Conservation (phyloP, 2,329 filamentous ascomycete genomes). For the Talaromyces pinophilus region DNA sequence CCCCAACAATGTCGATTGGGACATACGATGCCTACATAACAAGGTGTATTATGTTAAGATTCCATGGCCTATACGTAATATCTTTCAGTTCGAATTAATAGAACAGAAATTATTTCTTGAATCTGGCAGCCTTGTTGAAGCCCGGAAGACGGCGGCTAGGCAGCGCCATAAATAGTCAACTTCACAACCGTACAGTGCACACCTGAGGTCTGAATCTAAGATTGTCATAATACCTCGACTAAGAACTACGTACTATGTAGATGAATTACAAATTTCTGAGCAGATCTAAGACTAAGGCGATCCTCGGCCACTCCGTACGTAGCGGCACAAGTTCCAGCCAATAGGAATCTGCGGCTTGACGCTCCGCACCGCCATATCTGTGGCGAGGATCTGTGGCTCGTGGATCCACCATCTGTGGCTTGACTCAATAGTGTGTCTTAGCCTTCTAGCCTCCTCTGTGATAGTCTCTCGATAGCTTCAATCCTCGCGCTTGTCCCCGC, state of each 20-base stretch:
- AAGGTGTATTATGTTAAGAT: neutral
- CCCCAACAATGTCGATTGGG: neutral
- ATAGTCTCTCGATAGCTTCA: conserved; percentile 25
- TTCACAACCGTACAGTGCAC: neutral
- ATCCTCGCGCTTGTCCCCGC: conserved; percentile 15
- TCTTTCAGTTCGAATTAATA: neutral
- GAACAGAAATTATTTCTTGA: neutral
- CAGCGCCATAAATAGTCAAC: neutral
- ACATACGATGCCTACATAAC: neutral
- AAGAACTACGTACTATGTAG: neutral
- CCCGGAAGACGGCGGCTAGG: neutral
- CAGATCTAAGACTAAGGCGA: conserved; percentile 1
- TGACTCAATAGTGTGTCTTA: conserved; percentile 21
- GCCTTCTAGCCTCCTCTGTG: neutral
- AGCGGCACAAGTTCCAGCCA: neutral
- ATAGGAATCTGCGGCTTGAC: neutral
- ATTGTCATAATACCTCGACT: neutral
- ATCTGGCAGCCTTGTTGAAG: neutral
- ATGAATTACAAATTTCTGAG: neutral
- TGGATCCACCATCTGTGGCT: conserved; percentile 19
- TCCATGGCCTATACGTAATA: neutral
- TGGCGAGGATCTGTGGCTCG: conserved; percentile 23
- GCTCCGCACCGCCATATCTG: conserved; percentile 22
- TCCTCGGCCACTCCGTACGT: conserved; percentile 24
- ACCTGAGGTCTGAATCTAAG: neutral